Evolutionary conservation across 352 stramenopile genomes (phyloP).

Genomic region (Thraustotheca clavata): DNA sequence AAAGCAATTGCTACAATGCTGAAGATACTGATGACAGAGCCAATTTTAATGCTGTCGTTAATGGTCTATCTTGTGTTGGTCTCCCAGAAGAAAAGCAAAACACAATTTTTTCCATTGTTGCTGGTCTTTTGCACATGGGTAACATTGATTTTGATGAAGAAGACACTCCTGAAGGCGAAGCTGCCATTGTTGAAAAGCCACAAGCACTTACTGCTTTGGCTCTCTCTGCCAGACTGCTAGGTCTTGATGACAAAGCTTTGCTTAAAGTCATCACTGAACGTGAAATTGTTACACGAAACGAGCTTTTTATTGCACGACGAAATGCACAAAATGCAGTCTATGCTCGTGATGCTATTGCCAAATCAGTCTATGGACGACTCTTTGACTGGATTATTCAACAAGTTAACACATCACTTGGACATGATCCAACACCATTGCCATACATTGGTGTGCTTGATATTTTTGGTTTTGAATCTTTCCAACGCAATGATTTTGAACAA

Average conservation of each 20-base stretch:
- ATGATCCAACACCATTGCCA: slow-evolving; percentile 63
- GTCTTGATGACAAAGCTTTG: slow-evolving; percentile 52
- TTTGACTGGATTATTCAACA: slow-evolving; percentile 92
- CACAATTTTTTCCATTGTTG: slow-evolving; percentile 88
- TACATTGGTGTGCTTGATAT: slow-evolving; percentile 90
- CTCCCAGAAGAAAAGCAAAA: slow-evolving; percentile 61
- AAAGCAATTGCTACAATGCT: slow-evolving; percentile 88
- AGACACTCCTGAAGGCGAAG: slow-evolving; percentile 72
- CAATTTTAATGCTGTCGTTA: slow-evolving; percentile 68
- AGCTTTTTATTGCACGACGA: slow-evolving; percentile 73
- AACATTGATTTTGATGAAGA: slow-evolving; percentile 94
- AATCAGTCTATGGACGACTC: slow-evolving; percentile 88
- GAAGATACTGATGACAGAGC: slow-evolving; percentile 87
- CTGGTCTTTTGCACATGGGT: slow-evolving; percentile 92
- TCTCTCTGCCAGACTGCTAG: slow-evolving; percentile 50
- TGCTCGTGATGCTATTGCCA: slow-evolving; percentile 87
- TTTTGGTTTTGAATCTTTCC: slow-evolving; percentile 87
- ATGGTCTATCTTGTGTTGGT: slow-evolving; percentile 64
- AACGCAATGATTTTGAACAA: slow-evolving; percentile 88
- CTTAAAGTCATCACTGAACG: slow-evolving; percentile 79
- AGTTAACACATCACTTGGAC: slow-evolving; percentile 82
- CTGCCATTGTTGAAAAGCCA: slow-evolving; percentile 59
- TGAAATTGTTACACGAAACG: slow-evolving; percentile 75
- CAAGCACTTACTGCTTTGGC: slow-evolving; percentile 51
- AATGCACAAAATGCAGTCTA: slow-evolving; percentile 82